These are phyloP conservation scores for Albophoma yamanashiensis DNA, from an alignment of 2,329 filamentous ascomycete species.

Conservation along the genomic window DNA sequence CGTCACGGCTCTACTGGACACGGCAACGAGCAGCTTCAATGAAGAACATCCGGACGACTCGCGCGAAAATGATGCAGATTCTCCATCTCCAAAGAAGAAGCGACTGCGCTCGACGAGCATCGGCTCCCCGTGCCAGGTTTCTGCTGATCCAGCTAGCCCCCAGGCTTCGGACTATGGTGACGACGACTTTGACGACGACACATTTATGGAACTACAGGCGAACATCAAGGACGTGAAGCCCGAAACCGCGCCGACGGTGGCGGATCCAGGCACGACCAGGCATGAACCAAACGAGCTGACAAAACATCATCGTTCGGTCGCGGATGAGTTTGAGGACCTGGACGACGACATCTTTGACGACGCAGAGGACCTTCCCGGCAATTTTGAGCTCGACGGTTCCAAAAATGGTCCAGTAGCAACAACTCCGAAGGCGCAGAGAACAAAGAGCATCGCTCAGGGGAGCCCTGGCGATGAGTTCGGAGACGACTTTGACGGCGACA, in stretches of 20 bases:
- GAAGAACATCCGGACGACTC: constrained; percentile 24
- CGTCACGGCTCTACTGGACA: constrained; percentile 55
- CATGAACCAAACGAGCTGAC: neutral
- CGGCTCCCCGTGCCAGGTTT: constrained; percentile 11
- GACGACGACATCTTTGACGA: constrained; percentile 50
- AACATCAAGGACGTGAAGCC: constrained; percentile 18
- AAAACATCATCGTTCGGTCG: neutral
- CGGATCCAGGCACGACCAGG: neutral
- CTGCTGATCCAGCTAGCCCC: constrained; percentile 7
- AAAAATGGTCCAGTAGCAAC: constrained; percentile 1
- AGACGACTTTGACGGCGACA: constrained; percentile 52
- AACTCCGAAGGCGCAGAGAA: constrained; percentile 3
- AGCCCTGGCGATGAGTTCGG: constrained; percentile 22
- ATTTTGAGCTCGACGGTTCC: neutral
- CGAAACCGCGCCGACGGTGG: constrained; percentile 7
- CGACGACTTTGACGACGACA: constrained; percentile 49
- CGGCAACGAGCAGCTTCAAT: constrained; percentile 45
- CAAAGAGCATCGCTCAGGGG: constrained; percentile 4
- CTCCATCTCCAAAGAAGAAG: constrained; percentile 34
- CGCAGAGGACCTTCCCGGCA: constrained; percentile 15
- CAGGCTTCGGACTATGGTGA: constrained; percentile 40
- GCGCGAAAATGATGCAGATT: constrained; percentile 20
- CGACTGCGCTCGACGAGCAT: constrained; percentile 10
- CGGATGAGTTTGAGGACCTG: constrained; percentile 53
- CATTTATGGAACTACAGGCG: constrained; percentile 43